Base-by-base conservation (phyloP, 306 rosid species). In the Medicago ruthenica region DNA sequence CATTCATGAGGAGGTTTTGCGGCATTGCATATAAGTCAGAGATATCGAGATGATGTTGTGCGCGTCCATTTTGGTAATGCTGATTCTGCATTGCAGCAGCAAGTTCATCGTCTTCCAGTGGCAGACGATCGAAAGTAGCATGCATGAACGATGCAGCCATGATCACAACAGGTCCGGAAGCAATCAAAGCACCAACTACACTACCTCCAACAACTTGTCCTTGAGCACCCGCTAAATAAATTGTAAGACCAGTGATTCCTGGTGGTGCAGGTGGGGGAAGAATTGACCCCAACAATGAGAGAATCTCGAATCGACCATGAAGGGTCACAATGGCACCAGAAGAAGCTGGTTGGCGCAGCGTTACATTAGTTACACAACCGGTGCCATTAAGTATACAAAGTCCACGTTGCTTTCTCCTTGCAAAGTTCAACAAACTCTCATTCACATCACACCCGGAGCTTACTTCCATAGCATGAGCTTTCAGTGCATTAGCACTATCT, bases 81-180 rank as follows among this genome's bases (percentile, higher is more conserved):
- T 88, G 96, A 57, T 85, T 85, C 74, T 88, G 90, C 88, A 87
- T 83, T 42, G 83, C 89, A 27, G 85, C 83, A 51, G 86, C 83
- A 21, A 85, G 78, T 77, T 88, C 93, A 75, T 85, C 91, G 27
- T 91, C 96, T 80, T 91, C 92, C 74, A 84, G 72, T 6, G 96
- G 96, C 6, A 91, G 85, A n/a, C 92, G 96, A 79, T 91, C 93
- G 7, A 88, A 88, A 15, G 93, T 87, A 7, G 93, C 96, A 1
- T 87, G 90, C 93, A 88, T 91, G 89, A 91, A 91, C 5, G 96
- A 91, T 2, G 96, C 90, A 67, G 93, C 96, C 93, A 91, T 87
- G 88, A 91, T 82, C 9, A 91, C 91, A 36, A 91, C 88, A 31
- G 96, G 96, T 3, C 96, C 92, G 2, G 93, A 88, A 50, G 96